Percentiles rank a stretch among this genome's conserved stretches.
Evolutionary conservation across 2,329 filamentous ascomycete genomes (phyloP).

Genomic region (Leptoxyphium fumago): DNA sequence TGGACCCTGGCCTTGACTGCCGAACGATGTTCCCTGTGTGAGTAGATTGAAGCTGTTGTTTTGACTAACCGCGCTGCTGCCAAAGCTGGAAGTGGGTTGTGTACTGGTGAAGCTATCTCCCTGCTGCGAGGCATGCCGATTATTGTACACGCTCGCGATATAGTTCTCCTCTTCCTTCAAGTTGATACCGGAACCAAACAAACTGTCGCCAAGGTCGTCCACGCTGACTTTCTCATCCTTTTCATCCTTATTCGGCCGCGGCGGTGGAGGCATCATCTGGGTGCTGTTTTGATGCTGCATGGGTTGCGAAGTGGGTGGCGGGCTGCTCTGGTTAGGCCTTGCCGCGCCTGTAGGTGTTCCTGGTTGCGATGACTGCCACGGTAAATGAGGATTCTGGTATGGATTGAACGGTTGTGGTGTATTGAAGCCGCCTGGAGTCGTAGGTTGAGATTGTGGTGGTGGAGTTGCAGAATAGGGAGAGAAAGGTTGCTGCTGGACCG

Average conservation of each 20-base stretch:
- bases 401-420: conserved; percentile 17
- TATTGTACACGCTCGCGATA: conserved; percentile 52
- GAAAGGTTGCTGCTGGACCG: conserved; percentile 9
- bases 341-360: conserved; percentile 3
- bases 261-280: conserved; percentile 45
- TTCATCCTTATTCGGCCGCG: conserved; percentile 38
- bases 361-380: conserved; percentile 5
- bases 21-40: conserved; percentile 26
- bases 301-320: conserved; percentile 6
- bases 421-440: conserved; percentile 11
- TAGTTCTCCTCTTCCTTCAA: conserved; percentile 74
- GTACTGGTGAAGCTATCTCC: conserved; percentile 16
- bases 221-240: conserved; percentile 43
- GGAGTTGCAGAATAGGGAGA: conserved; percentile 11
- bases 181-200: conserved; percentile 76
- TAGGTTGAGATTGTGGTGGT: conserved; percentile 5
- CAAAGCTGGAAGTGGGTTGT: conserved; percentile 30
- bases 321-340: conserved; percentile 3
- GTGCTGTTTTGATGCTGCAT: conserved; percentile 5
- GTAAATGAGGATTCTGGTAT: conserved; percentile 9
- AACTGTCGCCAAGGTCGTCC: conserved; percentile 70
- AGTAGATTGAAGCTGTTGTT: conserved; percentile 32
- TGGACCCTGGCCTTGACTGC: conserved; percentile 18
- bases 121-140: conserved; percentile 21
- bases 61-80: conserved; percentile 29